A percentile compares a stretch with the other conserved stretches of the same genome.
These are phyloP conservation scores for Chlorophyllum brunneum DNA, from an alignment of 768 basidiomycete genomes.

Conservation along the genomic window DNA sequence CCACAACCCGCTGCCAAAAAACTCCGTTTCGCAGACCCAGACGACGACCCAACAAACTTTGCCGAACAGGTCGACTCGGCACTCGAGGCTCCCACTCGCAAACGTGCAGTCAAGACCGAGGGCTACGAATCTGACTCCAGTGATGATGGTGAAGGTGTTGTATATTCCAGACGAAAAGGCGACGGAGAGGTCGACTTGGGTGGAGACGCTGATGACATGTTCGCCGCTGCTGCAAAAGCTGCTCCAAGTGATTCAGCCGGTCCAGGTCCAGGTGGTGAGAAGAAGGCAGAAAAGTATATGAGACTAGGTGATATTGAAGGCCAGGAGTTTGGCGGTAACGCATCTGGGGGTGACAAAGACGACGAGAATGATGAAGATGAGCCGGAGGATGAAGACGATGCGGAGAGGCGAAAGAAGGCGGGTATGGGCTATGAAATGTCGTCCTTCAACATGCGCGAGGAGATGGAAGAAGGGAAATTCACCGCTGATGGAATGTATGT, in stretches of 20 bases:
- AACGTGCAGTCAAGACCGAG: slow-evolving; percentile 76
- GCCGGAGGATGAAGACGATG: slow-evolving; percentile 76
- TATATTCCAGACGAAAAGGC: slow-evolving; percentile 68
- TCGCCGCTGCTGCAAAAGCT: slow-evolving; percentile 61
- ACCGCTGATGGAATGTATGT: slow-evolving; percentile 89
- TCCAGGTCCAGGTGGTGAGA: slow-evolving; percentile 24
- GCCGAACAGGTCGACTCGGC: slow-evolving; percentile 74
- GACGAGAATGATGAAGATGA: slow-evolving; percentile 43
- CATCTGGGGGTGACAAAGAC: slow-evolving; percentile 30
- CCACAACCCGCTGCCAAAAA: slow-evolving; percentile 48
- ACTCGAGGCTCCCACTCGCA: slow-evolving; percentile 66
- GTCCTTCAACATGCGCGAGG: slow-evolving; percentile 98
- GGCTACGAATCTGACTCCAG: slow-evolving; percentile 93
- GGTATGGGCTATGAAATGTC: slow-evolving; percentile 94
- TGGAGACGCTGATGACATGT: slow-evolving; percentile 74
- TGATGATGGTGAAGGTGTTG: slow-evolving; percentile 94
- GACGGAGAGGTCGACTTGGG: slow-evolving; percentile 37
- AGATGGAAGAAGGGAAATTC: slow-evolving; percentile 98
- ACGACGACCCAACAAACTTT: slow-evolving; percentile 72
- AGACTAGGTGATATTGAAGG: slow-evolving; percentile 95
- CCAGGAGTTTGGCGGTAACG: slow-evolving; percentile 74
- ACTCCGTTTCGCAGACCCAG: slow-evolving; percentile 74
- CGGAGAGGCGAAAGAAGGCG: slow-evolving; percentile 66
- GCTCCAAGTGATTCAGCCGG: background rate
- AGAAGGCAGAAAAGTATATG: slow-evolving; percentile 71